These are phyloP conservation scores for Myxozyma udenii DNA, from an alignment of 805 yeast genomes.

Conservation along the genomic window DNA sequence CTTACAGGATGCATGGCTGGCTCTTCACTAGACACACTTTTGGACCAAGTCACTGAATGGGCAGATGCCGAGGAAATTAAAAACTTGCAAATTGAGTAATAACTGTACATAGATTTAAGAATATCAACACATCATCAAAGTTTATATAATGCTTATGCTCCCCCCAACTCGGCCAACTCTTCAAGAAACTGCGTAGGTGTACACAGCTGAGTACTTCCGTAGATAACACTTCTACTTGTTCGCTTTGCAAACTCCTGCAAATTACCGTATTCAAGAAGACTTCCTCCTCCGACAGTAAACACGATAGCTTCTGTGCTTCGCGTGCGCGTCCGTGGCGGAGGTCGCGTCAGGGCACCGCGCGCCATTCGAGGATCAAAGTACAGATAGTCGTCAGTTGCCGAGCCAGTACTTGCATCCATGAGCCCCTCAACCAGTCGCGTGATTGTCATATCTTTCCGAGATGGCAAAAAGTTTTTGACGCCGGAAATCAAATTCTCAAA, in stretches of 20 bases:
- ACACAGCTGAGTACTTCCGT: conserved; percentile 79
- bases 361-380: conserved; percentile 83
- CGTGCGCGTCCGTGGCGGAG: conserved; percentile 62
- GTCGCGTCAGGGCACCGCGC: conserved; percentile 84
- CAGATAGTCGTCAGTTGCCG: conserved; percentile 79
- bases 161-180: conserved; percentile 55
- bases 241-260: conserved; percentile 48
- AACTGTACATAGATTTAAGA: background rate
- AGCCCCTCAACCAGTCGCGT: conserved; percentile 89
- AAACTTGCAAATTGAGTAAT: conserved; percentile 6
- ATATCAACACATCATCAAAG: background rate
- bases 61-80: conserved; percentile 25
- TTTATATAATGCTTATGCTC: background rate
- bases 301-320: conserved; percentile 60
- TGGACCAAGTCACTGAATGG: conserved; percentile 27
- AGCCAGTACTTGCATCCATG: conserved; percentile 61
- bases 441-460: conserved; percentile 80
- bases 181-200: conserved; percentile 67
- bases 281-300: conserved; percentile 96
- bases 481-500: conserved; percentile 86
- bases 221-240: conserved; percentile 59
- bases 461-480: conserved; percentile 81
- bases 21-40: conserved; percentile 30
- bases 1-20: conserved; percentile 66
- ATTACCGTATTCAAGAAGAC: conserved; percentile 88